Conservation (phyloP, 1,284 basidiomycete species). For the Tilletia caries region DNA sequence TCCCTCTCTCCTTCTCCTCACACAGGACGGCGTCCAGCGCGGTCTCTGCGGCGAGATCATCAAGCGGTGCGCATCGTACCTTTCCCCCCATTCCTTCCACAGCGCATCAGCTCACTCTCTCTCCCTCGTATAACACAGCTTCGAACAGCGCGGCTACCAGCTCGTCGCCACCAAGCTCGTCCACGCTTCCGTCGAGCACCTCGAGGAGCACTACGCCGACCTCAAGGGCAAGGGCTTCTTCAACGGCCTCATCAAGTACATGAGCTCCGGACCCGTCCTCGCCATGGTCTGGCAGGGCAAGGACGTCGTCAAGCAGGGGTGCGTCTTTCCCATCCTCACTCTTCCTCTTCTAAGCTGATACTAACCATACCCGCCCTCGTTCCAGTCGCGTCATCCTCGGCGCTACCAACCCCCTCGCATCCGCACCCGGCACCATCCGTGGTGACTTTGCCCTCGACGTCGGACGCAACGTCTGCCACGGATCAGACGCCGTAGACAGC, state of each 20-base stretch:
- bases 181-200: constrained; percentile 49
- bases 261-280: constrained; percentile 91
- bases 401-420: constrained; percentile 91
- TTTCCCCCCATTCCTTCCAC: no score
- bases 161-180: constrained; percentile 51
- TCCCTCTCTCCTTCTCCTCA: neutral
- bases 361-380: constrained; percentile 55
- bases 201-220: constrained; percentile 53
- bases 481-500: constrained; percentile 66
- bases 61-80: constrained; percentile 22
- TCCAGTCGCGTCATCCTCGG: constrained; percentile 86
- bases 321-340: neutral
- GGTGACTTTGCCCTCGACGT: constrained; percentile 70
- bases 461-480: constrained; percentile 67
- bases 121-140: constrained; percentile 12
- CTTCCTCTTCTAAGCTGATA: neutral
- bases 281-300: constrained; percentile 96
- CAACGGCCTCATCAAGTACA: constrained; percentile 56
- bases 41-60: constrained; percentile 52
- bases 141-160: constrained; percentile 51
- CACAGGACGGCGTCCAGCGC: constrained; percentile 38
- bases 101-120: neutral
- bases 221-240: constrained; percentile 54
- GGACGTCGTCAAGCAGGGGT: constrained; percentile 55
- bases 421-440: constrained; percentile 62